Evolutionary conservation across 768 basidiomycete genomes (phyloP), one percentile per base, ranked within the genome.

Genomic region (Mrakia gelida): DNA sequence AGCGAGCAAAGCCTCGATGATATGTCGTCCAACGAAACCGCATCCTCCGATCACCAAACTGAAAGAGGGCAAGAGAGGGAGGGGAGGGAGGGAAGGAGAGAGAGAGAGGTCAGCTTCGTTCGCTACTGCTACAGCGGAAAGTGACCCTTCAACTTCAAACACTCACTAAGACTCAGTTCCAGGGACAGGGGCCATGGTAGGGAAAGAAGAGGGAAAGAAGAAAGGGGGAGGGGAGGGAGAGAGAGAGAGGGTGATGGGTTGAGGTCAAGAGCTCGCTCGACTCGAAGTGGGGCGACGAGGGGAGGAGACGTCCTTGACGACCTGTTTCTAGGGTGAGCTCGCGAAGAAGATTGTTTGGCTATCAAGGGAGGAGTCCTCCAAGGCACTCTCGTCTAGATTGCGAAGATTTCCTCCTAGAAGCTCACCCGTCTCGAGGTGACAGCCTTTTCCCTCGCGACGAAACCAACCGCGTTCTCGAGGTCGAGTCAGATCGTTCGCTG

Each of bases 41-140:
- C 92, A 93, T 76, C 95, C 95, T 32, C 96, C 96, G 82, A 98
- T 91, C 82, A 99, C 94, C 76, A 96, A 86, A 85, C 93, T 98
- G 3, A 89, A 86, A 63, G 28, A 26, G 72, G 49, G 43, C 98
- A 2, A 89, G 86, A 63, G 28, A 26, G 72, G 49, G 43, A 56
- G 28, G 52, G 11, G 54, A 1, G 10, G 13, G 30, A 26, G 23
- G 61, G 41, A 18, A 3, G 26, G 11, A 32, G 9, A n/a, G 43
- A 23, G n/a, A 9, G 11, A 2, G 34, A 32, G 68, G 62, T 26
- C 23, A 67, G 65, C 65, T 13, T 9, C 30, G 11, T 23, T 52
- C 28, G 30, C 18, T 56, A 3, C 11, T 11, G 3, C 38, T 13
- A 2, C 56, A 30, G 18, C 61, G 23, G 3, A 30, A 3, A 61